Evolutionary conservation across 176 grass and related monocot species (phyloP), one percentile per base, ranked within the genome.

Genomic region (Eragrostis curvula): DNA sequence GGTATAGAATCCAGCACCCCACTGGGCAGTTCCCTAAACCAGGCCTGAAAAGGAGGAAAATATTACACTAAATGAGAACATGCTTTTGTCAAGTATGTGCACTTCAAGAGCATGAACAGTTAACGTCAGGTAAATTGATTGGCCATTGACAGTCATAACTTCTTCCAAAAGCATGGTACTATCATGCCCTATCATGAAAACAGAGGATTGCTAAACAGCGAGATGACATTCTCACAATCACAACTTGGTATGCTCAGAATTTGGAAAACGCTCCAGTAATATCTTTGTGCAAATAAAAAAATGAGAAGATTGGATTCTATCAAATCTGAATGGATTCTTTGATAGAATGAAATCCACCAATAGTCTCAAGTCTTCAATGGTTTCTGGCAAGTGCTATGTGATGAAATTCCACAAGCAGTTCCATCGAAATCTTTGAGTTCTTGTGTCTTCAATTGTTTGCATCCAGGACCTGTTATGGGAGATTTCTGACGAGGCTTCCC

Each of bases 21-120:
- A 55, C 71, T 82, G 0, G 89, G 92, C 74, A 94, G 79, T 79
- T 94, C 92, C 70, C 92, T 94, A 87, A 94, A 94, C 92, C 89
- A 94, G 20, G 92, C 87, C 89, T 94, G 68, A 58, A 55, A 73
- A 46, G 36, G n/a, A 48, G 81, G 14, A 24, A 57, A 64, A 66
- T 44, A 42, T 70, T 17, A 25, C 16, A 86, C 63, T 62, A 56
- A 74, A 80, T 80, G 16, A 73, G 41, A 68, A 63, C 9, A 62
- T 56, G 12, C 8, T 20, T 87, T 63, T 80, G 6, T 55, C 3
- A 47, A 8, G 12, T 27, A 28, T 69, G 3, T 57, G 52, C 3
- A 41, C 65, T 41, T 71, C 32, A 27, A 61, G 53, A 67, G 20
- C 72, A 82, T 8, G 83, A 72, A 78, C 13, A 32, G n/a, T 65